A percentile compares a stretch with the other conserved stretches of the same genome.
These are phyloP conservation scores for Schoenoplectus triqueter DNA, from an alignment of 202 grass and related monocot genomes.

Conservation along the genomic window DNA sequence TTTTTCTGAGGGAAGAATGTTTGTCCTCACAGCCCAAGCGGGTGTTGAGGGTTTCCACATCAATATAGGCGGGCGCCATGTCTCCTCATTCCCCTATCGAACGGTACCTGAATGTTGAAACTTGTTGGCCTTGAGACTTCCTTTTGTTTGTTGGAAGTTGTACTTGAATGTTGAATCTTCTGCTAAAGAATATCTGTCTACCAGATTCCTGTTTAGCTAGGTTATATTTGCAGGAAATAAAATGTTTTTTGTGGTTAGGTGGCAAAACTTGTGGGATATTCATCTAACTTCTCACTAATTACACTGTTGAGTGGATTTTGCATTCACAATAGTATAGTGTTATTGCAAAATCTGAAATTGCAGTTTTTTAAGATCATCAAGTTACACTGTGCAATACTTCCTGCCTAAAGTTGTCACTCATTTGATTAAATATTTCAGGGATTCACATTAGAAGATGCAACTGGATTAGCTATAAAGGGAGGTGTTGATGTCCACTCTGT, in stretches of 20 bases:
- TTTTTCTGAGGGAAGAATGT: slow-evolving; percentile 74
- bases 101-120: slow-evolving; percentile 48
- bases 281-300: not conserved
- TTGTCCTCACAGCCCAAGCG: slow-evolving; percentile 85
- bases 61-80: slow-evolving; percentile 69
- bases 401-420: not conserved
- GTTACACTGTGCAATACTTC: slow-evolving; percentile 10
- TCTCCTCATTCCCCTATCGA: slow-evolving; percentile 85
- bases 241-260: not conserved
- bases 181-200: not conserved
- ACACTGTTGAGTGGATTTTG: not conserved
- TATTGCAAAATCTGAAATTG: slow-evolving; percentile 17
- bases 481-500: slow-evolving; percentile 68
- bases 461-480: slow-evolving; percentile 69
- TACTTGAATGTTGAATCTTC: not conserved
- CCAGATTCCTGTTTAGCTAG: slow-evolving; percentile 22
- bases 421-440: slow-evolving; percentile 49
- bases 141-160: slow-evolving; percentile 25
- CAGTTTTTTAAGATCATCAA: not conserved
- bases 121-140: slow-evolving; percentile 8
- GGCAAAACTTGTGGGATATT: not conserved
- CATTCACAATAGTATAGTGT: not conserved
- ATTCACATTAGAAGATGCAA: slow-evolving; percentile 83
- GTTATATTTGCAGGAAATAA: not conserved
- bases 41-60: slow-evolving; percentile 78